Evolutionary conservation across 1,139 yeast species (phyloP), one percentile per base, ranked within the genome.

Genomic region (Saccharomyces hybrid): DNA sequence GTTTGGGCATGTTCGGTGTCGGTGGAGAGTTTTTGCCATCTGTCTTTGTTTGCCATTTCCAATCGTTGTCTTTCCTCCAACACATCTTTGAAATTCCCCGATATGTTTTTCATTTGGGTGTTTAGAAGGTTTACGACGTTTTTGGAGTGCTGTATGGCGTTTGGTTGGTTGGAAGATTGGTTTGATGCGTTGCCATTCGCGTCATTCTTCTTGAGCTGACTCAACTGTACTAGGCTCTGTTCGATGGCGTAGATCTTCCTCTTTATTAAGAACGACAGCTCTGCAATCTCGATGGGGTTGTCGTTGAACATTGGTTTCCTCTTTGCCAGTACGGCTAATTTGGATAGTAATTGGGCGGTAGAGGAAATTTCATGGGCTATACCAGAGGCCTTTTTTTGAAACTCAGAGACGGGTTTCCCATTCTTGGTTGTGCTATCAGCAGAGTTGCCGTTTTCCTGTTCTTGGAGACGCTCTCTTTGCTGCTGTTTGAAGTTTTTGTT

Each of bases 301-400:
- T 95, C 99, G 68, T 91, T 97, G 64, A 93, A 88, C 66, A 93
- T 73, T n/a, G 97, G 96, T 69, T 90, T 91, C 63, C 91, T 77
- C 69, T 86, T 88, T 8, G 99, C 97, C 59, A 93, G 72, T 49
- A 81, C 72, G 1, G 99, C 97, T 52, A 93, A 76, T 63, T 90
- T 85, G 51, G 87, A 83, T 57, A 95, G 77, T 64, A 90, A 76
- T 56, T 84, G 90, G 2, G 97, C 91, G n/a, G 95, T 89, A 57
- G 83, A 85, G 16, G 90, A 86, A 55, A 93, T 89, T 65, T 93
- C 97, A 64, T 83, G 86, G 52, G 98, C 97, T 48, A 93, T 88
- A 28, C 77, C 73, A 41, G 93, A 80, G 2, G 99, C 99, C 61
- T 84, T 83, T 58, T 77, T 76, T 59, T 90, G 85, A 71, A 93